Evolutionary conservation across 2,329 filamentous ascomycete genomes (phyloP), one percentile per base, ranked within the genome.

Genomic region (Arthroderma sp.): DNA sequence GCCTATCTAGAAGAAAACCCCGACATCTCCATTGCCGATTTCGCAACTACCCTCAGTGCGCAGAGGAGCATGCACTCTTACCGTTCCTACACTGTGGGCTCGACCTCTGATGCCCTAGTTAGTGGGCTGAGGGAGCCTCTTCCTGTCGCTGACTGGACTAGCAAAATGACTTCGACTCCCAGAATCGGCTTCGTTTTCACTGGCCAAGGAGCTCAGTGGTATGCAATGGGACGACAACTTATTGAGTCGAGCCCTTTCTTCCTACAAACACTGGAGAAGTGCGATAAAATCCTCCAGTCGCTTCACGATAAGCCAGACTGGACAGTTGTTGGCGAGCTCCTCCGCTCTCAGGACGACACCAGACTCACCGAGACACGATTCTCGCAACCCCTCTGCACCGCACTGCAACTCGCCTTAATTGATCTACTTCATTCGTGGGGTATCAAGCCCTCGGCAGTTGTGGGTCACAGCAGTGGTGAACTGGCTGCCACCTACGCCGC

Each of bases 401-500:
- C 46, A 6, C 34, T 48, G 5, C 42, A 48, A 28, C 38, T 74
- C 40, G 67, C 65, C n/a, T 49, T 70, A n/a, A 54, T 57, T 5
- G 51, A 54, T 33, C 54, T 61, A 40, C 65, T 60, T 59, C 45
- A 40, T 11, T 56, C 57, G 10, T 54, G 58, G 42, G 60, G 60
- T 9, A 46, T 65, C 7, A 36, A 30, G 4, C 60, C 62, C 1
- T 43, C 42, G 5, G 47, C 49, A 2, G 54, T 59, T 27, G 51
- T 61, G 27, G 59, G 56, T 15, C 64, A 66, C 31, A 61, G 57
- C 36, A 55, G 66, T 1, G 65, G 65, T 1, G 65, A 68, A 47
- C 64, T 64, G 49, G 58, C 63, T 4, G 64, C 65, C 1, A 44
- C 67, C 0, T 56, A 58, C 36, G 56, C 57, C 5, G 56, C 63